Evolutionary conservation across 116 monocot genomes (phyloP), one percentile per base, ranked within the genome.

Genomic region (Posidonia oceanica): DNA sequence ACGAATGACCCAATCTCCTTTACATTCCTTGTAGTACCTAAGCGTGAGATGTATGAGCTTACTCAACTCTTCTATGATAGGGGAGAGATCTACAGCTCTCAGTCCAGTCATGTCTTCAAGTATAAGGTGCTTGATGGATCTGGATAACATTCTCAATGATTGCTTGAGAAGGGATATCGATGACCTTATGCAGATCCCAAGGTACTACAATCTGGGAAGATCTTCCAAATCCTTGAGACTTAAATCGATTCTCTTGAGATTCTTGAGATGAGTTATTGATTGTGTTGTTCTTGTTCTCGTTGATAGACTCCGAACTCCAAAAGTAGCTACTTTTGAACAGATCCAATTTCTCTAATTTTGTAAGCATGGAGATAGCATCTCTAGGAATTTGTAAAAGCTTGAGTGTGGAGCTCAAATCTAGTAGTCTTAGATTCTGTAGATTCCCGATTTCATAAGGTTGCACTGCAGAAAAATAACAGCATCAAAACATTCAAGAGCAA

Each of bases 371-470:
- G 54, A 69, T 69, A 7, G 52, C 52, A 42, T 69, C 36, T 13
- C 52, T 10, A 18, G 52, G 54, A 14, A 55, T 69, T 16, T 29
- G 52, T 54, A 7, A 42, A 54, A 69, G 69, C 2, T 53, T 14
- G 16, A 29, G 14, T 36, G 69, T 69, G 36, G n/a, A 29, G 20
- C 52, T 40, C 13, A 76, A 39, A 16, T 64, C 12, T 56, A 83
- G 21, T 29, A 73, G 71, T 61, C 71, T 77, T 68, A 84, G 52
- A 3, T 71, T 59, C 12, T 14, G 21, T 6, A 84, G 53, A 41
- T 59, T 14, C 5, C 58, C 51, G 40, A 77, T 4, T 21, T 74
- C 53, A 21, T 21, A 8, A 0, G 84, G 83, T 7, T 57, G n/a
- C 54, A 83, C 6, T 12, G 51, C 42, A 14, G 20, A 8, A 52